Evolutionary conservation across 192 early-diverging fungal genomes (phyloP).

Genomic region (Coemansia sp.): DNA sequence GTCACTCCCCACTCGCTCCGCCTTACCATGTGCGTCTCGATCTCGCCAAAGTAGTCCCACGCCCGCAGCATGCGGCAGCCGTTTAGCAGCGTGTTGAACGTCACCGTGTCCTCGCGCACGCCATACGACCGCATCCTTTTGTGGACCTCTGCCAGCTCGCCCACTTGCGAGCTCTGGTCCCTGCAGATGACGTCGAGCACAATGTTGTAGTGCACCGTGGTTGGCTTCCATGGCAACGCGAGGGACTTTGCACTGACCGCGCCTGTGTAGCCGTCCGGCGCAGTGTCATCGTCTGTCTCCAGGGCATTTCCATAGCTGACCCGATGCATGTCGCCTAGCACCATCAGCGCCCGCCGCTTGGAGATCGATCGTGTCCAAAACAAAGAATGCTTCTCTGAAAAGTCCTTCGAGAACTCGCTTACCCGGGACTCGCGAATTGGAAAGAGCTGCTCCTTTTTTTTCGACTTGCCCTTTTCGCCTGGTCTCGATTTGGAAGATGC

Average conservation of each 20-base stretch:
- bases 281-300: slow-evolving; percentile 9
- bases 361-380: slow-evolving; percentile 28
- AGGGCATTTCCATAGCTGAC: slow-evolving; percentile 8
- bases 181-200: slow-evolving; percentile 37
- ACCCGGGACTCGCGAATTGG: background rate
- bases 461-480: background rate
- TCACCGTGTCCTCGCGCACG: slow-evolving; percentile 35
- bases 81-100: slow-evolving; percentile 48
- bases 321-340: slow-evolving; percentile 47
- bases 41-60: slow-evolving; percentile 29
- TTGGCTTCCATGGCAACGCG: slow-evolving; percentile 20
- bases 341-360: slow-evolving; percentile 42
- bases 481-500: background rate
- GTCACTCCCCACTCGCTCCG: slow-evolving; percentile 39
- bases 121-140: slow-evolving; percentile 29
- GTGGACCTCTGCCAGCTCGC: slow-evolving; percentile 29
- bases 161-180: slow-evolving; percentile 16
- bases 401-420: slow-evolving; percentile 13
- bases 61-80: slow-evolving; percentile 33
- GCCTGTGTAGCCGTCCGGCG: background rate
- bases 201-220: slow-evolving; percentile 36
- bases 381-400: slow-evolving; percentile 4
- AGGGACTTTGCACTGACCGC: background rate
- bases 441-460: slow-evolving; percentile 3
- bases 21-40: slow-evolving; percentile 31